A percentile compares a stretch with the other conserved stretches of the same genome.
Conservation (phyloP, 352 stramenopile genomes). For the Pythium insidiosum region DNA sequence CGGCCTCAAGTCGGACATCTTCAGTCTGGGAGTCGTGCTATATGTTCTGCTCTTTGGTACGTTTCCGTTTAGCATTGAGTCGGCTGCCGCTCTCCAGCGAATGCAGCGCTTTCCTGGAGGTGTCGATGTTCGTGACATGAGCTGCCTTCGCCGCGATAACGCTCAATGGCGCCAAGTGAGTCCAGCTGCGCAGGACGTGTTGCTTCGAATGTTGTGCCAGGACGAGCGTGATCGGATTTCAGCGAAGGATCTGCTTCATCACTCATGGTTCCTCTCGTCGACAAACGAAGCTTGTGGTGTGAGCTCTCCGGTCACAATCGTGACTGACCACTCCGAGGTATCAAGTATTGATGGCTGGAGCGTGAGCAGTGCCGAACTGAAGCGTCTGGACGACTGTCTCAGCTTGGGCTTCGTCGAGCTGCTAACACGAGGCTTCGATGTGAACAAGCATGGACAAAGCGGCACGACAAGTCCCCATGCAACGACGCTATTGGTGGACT, state of each 20-base stretch:
- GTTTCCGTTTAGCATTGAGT: conserved; percentile 76
- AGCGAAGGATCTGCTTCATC: conserved; percentile 41
- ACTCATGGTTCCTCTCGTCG: conserved; percentile 50
- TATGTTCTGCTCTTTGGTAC: conserved; percentile 75
- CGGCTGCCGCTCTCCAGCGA: conserved; percentile 46
- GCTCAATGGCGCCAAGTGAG: conserved; percentile 50
- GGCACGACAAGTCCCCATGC: conserved; percentile 31
- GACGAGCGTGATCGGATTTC: conserved; percentile 50
- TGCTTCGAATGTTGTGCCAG: conserved; percentile 46
- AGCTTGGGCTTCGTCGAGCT: conserved; percentile 57
- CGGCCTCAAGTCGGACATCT: conserved; percentile 71
- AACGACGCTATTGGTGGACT: conserved; percentile 43
- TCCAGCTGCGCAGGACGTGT: conserved; percentile 41
- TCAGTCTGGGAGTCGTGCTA: conserved; percentile 69
- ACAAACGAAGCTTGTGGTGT: no score
- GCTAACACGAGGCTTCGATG: conserved; percentile 45
- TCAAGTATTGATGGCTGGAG: no score
- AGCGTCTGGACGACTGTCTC: conserved; percentile 43
- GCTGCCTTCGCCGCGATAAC: conserved; percentile 50
- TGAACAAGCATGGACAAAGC: conserved; percentile 50
- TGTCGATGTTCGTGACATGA: conserved; percentile 77
- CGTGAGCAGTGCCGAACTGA: no score
- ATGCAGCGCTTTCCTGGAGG: conserved; percentile 52
- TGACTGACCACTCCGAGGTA: no score
- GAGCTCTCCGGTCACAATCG: no score